Percentiles rank a stretch among this genome's conserved stretches.
These are phyloP conservation scores for Saxophila tyrrhenica DNA, from an alignment of 495 filamentous ascomycete genomes.

Conservation along the genomic window DNA sequence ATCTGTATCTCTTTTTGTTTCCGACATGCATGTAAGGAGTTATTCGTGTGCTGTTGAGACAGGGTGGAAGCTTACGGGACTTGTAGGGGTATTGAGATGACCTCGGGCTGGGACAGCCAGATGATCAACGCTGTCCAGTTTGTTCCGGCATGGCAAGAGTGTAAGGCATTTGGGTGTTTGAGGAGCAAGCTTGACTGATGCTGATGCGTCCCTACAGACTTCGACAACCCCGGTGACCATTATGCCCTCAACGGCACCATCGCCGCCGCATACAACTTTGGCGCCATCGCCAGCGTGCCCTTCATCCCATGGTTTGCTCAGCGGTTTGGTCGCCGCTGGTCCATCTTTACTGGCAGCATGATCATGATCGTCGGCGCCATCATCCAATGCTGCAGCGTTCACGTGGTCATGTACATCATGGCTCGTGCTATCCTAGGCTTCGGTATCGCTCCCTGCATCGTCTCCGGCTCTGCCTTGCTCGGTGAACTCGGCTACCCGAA, in stretches of 20 bases:
- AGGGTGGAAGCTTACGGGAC: background rate
- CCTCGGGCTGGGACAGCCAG: constrained; percentile 59
- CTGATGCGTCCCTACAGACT: constrained; percentile 24
- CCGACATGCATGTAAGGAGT: constrained; percentile 42
- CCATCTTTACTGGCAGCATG: constrained; percentile 46
- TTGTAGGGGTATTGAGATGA: constrained; percentile 51
- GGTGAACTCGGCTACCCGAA: constrained; percentile 58
- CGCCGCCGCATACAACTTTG: constrained; percentile 37
- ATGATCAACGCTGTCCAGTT: constrained; percentile 61
- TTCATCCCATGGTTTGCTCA: constrained; percentile 61
- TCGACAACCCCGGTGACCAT: constrained; percentile 25
- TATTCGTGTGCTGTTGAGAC: background rate
- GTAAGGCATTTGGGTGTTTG: constrained; percentile 26
- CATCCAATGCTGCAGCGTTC: constrained; percentile 49
- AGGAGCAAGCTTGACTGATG: background rate
- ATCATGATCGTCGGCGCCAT: constrained; percentile 65
- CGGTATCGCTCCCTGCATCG: constrained; percentile 49
- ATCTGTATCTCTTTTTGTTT: constrained; percentile 50
- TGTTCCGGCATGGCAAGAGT: constrained; percentile 44
- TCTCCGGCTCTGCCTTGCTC: constrained; percentile 51
- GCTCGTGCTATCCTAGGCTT: constrained; percentile 62
- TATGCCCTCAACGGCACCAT: constrained; percentile 26
- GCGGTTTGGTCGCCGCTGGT: constrained; percentile 41
- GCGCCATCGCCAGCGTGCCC: constrained; percentile 58
- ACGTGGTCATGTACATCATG: constrained; percentile 20